Conservation (phyloP, 2,329 filamentous ascomycete species). For the Pseudogymnoascus sp. region DNA sequence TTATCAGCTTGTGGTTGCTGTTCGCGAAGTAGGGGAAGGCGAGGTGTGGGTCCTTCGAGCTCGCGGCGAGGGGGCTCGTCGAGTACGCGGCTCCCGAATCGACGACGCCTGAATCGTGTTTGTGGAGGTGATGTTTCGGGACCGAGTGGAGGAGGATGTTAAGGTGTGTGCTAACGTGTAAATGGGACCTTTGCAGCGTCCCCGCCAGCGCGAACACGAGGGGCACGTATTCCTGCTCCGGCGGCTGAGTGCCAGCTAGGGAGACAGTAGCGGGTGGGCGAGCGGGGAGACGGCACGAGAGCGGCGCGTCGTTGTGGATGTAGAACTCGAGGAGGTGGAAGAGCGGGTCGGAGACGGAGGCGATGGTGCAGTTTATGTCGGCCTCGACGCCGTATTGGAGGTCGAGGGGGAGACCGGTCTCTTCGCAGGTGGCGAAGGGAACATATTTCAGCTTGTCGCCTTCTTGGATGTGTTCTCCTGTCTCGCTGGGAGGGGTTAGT, state of each 20-base stretch:
- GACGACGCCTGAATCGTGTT: constrained; percentile 65
- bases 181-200: constrained; percentile 76
- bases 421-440: constrained; percentile 83
- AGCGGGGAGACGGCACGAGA: constrained; percentile 81
- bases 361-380: constrained; percentile 78
- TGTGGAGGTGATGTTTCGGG: constrained; percentile 53
- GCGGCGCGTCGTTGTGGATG: constrained; percentile 89
- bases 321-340: constrained; percentile 95
- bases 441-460: constrained; percentile 81
- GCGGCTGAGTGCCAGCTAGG: constrained; percentile 34
- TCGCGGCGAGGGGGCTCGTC: constrained; percentile 55
- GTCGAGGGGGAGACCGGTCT: constrained; percentile 73
- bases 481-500: constrained; percentile 49
- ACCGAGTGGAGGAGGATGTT: constrained; percentile 72
- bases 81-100: constrained; percentile 85
- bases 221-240: constrained; percentile 62
- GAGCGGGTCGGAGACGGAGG: constrained; percentile 67
- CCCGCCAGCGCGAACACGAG: constrained; percentile 83
- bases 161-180: constrained; percentile 82
- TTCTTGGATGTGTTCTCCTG: constrained; percentile 82
- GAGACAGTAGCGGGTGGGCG: constrained; percentile 54
- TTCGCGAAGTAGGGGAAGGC: background rate
- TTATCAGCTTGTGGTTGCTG: constrained; percentile 48
- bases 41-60: constrained; percentile 36
- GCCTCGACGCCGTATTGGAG: constrained; percentile 76